A percentile compares a stretch with the other conserved stretches of the same genome.
These are phyloP conservation scores for Dioscorea cayenensis DNA, from an alignment of 116 monocot species.

Conservation along the genomic window DNA sequence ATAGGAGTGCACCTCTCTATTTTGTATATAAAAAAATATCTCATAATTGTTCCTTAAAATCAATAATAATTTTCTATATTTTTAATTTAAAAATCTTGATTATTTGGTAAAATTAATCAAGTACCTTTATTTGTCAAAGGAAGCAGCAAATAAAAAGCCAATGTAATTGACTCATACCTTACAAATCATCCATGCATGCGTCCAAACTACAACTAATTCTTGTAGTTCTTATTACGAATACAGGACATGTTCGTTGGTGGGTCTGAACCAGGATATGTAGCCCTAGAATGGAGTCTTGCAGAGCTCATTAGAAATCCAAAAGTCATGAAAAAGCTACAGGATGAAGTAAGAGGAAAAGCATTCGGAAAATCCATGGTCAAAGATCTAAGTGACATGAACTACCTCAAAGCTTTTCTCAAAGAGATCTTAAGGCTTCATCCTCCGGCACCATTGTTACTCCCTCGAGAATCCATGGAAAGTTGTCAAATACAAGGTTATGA, in stretches of 20 bases:
- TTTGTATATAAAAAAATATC: too few relatives aligned
- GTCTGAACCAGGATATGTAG: background rate
- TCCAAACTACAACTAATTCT: too few relatives aligned
- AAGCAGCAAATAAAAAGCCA: too few relatives aligned
- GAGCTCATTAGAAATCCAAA: conserved; percentile 9
- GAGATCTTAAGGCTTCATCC: conserved; percentile 1
- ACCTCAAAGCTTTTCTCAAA: background rate
- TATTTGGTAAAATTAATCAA: too few relatives aligned
- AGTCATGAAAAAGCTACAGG: background rate
- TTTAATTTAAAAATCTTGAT: too few relatives aligned
- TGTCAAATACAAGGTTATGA: conserved; percentile 1
- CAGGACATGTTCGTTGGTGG: conserved; percentile 7
- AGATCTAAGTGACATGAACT: background rate
- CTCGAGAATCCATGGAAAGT: background rate
- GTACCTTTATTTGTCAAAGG: too few relatives aligned
- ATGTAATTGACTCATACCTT: too few relatives aligned
- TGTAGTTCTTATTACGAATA: background rate
- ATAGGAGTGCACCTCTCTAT: too few relatives aligned
- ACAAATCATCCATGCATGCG: too few relatives aligned
- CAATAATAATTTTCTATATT: too few relatives aligned
- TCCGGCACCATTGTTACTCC: background rate
- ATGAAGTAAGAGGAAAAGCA: background rate
- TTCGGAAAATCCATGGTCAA: background rate
- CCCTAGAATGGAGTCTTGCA: conserved; percentile 4
- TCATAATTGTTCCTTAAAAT: too few relatives aligned